phyloP scores from a whole-genome alignment of 495 filamentous ascomycete species.

The Xylaria intraflava region DNA sequence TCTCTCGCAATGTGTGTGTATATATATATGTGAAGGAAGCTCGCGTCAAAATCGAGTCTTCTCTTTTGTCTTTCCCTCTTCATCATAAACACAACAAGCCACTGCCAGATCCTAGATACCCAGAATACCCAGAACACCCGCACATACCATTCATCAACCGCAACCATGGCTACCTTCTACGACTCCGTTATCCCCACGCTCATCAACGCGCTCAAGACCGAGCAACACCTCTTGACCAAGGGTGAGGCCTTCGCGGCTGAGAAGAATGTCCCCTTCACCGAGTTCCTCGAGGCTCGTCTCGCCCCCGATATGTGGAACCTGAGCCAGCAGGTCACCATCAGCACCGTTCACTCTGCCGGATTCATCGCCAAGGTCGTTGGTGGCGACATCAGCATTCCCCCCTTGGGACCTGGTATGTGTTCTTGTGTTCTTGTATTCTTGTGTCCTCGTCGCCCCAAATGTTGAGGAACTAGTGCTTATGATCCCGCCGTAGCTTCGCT shows the following conservation, averaged over 20 bases:
- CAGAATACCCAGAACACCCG: background rate
- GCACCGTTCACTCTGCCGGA: constrained; percentile 20
- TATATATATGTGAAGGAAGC: constrained; percentile 3
- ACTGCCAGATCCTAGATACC: background rate
- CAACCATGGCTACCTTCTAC: constrained; percentile 28
- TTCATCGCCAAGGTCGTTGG: constrained; percentile 1
- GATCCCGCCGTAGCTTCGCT: background rate
- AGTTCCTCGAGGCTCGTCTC: constrained; percentile 23
- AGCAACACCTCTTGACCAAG: constrained; percentile 21
- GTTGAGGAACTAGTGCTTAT: background rate
- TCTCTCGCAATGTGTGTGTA: background rate
- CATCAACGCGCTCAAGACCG: constrained; percentile 22
- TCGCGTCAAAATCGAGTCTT: background rate
- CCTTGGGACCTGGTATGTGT: constrained; percentile 5
- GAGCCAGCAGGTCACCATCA: constrained; percentile 39
- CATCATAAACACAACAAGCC: constrained; percentile 1
- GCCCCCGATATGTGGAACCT: constrained; percentile 45
- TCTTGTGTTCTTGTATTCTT: too few relatives aligned
- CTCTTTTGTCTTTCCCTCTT: background rate
- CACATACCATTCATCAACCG: background rate
- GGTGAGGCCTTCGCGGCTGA: constrained; percentile 21
- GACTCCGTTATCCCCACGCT: constrained; percentile 22
- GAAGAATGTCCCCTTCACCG: constrained; percentile 9
- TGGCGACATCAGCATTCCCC: background rate
- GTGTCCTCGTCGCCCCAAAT: background rate